Evolutionary conservation across 305 asterid genomes (phyloP), one percentile per base, ranked within the genome.

Genomic region (Fraxinus sp.): DNA sequence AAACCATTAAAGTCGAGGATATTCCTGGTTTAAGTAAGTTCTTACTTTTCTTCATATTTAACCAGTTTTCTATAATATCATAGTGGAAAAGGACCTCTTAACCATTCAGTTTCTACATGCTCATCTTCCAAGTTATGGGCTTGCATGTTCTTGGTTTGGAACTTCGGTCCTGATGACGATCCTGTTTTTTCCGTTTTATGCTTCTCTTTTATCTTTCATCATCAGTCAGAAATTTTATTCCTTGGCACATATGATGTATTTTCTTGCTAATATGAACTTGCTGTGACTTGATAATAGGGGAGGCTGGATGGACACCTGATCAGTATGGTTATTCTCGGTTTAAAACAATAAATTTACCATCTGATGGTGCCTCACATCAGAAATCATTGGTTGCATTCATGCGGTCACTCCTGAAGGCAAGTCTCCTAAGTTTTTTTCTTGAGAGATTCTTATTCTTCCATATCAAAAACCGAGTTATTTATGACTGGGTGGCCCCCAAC

Each of bases 301-400:
- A 94, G 86, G 99, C 99, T 73, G 99, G 99, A 66, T 95, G 97
- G 98, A 94, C 94, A 68, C 90, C 97, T 77, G 99, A 95, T 85
- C 97, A 94, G 30, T 28, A 28, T 22, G 99, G 98, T 32, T 92
- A 94, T 90, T 93, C 99, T 86, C 95, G 91, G 77, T 92, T 87
- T 85, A 93, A 91, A 91, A 85, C 90, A 35, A 82, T 87, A 71
- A 93, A 85, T 85, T 82, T 91, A 35, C 84, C 94, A 64, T 68
- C 93, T 22, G 98, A 94, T 87, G 84, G 87, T 84, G 86, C 89
- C 78, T 85, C 92, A 57, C 91, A 91, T 89, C 98, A 88, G 89
- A 95, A 93, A 88, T 85, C 93, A 72, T 84, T 94, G 94, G 89
- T 93, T 52, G 92, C 94, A 79, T 93, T 93, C 86, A 93, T 94